These are phyloP conservation scores for Rhodotorula sp. DNA, from an alignment of 1,284 basidiomycete genomes.

Conservation along the genomic window DNA sequence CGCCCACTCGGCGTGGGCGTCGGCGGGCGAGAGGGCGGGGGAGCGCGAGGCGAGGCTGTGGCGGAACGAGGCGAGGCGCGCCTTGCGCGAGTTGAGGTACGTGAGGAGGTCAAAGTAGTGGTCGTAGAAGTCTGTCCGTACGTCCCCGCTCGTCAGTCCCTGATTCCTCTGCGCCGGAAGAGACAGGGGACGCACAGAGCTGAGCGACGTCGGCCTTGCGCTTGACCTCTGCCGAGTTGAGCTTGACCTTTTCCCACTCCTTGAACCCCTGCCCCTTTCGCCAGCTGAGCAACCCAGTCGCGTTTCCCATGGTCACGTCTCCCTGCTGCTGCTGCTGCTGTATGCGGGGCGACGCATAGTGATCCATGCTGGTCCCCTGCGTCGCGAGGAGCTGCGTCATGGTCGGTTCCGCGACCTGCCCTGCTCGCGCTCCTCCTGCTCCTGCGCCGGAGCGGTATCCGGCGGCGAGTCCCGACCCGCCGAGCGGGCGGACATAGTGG, in stretches of 20 bases:
- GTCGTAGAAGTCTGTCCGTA: conserved; percentile 43
- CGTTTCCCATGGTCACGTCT: conserved; percentile 36
- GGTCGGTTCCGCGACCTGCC: conserved; percentile 32
- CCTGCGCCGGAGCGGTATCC: neutral
- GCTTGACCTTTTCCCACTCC: conserved; percentile 77
- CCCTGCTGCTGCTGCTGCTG: neutral
- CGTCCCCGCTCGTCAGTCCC: neutral
- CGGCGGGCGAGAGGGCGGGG: conserved; percentile 53
- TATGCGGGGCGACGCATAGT: conserved; percentile 8
- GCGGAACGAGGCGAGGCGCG: conserved; percentile 77
- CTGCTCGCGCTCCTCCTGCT: neutral
- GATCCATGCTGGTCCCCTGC: conserved; percentile 5
- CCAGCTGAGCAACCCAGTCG: conserved; percentile 47
- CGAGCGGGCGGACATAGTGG: conserved; percentile 33
- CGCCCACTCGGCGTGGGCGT: conserved; percentile 67
- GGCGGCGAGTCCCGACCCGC: neutral
- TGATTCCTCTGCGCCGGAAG: neutral
- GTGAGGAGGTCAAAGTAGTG: conserved; percentile 72
- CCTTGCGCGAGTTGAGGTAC: conserved; percentile 79
- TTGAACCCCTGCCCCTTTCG: conserved; percentile 48
- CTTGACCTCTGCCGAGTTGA: conserved; percentile 80
- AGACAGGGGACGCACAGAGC: conserved; percentile 65
- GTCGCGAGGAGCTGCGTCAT: conserved; percentile 36
- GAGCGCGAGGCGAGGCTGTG: conserved; percentile 69
- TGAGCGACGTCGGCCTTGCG: conserved; percentile 94